Evolutionary conservation across 108 stramenopile species (phyloP), one percentile per base, ranked within the genome.

Genomic region (Cyclostephanos invisitatus): DNA sequence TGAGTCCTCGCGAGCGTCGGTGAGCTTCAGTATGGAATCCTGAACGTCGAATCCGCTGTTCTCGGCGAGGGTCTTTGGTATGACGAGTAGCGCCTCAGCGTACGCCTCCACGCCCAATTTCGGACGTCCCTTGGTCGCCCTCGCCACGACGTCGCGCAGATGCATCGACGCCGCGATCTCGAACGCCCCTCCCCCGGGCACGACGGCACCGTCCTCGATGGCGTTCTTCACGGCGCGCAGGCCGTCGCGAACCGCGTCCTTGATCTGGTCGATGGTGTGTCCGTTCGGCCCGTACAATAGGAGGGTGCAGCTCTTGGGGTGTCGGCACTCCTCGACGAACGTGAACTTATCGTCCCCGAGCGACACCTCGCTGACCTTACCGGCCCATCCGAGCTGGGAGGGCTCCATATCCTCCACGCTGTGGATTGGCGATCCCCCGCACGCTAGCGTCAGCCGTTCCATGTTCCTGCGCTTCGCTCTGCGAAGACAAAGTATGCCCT

Each of bases 341-440:
- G 99, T 99, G 85, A 91, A 99, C 80, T 98, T 99, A 73, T 98
- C 98, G 53, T 99, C 99, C 7, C 98, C 99, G 40, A 98, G 84
- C 15, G 94, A 96, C 17, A 97, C 91, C 83, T 98, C 97, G 63
- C 85, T 90, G 15, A 99, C 97, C 65, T 88, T 85, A 10, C 97
- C 99, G 17, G 98, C 97, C 58, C 78, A 96, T 59, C 99, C 99
- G 67, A 99, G 83, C 87, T 91, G 86, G 62, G 77, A 74, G 64
- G 76, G 84, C 35, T 92, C 89, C 83, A 99, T 77, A 85, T 98
- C 99, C 75, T 98, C 96, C 63, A 97, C 68, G 28, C 85, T 85
- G 77, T 98, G 97, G 67, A 99, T 94, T 60, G 95, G 93, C 37
- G 83, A 82, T 59, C 99, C 99, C 48, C 99, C 98, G 84, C 97